These are phyloP conservation scores for Ceriops zippeliana DNA, from an alignment of 345 rosid genomes.

Conservation along the genomic window DNA sequence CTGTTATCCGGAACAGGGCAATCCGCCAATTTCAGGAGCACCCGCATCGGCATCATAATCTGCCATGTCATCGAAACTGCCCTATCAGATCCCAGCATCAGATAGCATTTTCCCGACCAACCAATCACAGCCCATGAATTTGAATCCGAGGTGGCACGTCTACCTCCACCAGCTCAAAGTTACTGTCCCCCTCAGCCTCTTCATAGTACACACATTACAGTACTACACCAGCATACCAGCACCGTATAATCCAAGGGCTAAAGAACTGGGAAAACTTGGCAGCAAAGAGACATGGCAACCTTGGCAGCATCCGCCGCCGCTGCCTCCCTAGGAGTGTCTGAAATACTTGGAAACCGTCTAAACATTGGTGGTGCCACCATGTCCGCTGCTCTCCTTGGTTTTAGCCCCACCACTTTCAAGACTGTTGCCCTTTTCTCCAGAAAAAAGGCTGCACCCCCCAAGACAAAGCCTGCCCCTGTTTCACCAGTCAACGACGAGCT, in stretches of 20 bases:
- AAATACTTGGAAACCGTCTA: constrained; percentile 69
- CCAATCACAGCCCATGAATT: constrained; percentile 37
- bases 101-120: constrained; percentile 44
- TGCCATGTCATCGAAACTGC: constrained; percentile 38
- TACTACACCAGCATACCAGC: background rate
- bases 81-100: constrained; percentile 56
- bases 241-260: background rate
- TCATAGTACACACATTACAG: background rate
- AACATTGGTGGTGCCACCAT: constrained; percentile 48
- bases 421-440: constrained; percentile 75
- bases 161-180: constrained; percentile 55
- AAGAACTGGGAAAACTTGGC: no score
- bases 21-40: background rate
- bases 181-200: constrained; percentile 14
- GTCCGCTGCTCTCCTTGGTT: constrained; percentile 51
- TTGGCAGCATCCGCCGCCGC: constrained; percentile 53
- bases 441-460: constrained; percentile 71
- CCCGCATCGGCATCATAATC: constrained; percentile 44
- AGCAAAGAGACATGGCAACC: constrained; percentile 38
- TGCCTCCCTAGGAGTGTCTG: constrained; percentile 80
- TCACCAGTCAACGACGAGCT: constrained; percentile 64
- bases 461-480: constrained; percentile 49
- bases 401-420: constrained; percentile 61
- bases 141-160: constrained; percentile 46
- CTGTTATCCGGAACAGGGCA: constrained; percentile 9